These are phyloP conservation scores for Tricladium varicosporioides DNA, from an alignment of 2,329 filamentous ascomycete genomes.

Conservation along the genomic window DNA sequence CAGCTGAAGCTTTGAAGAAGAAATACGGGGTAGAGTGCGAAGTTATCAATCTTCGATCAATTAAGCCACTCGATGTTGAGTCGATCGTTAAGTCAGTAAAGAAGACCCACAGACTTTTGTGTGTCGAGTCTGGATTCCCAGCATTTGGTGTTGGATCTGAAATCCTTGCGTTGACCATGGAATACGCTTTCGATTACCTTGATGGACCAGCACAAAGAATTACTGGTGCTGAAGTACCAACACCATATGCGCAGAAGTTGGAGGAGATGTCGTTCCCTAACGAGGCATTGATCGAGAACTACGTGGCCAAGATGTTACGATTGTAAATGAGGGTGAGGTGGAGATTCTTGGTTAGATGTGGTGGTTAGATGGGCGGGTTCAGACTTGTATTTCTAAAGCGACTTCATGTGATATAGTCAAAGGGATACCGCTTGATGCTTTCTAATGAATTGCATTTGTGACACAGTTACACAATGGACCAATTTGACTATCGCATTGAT, in stretches of 20 bases:
- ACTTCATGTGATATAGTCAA: slow-evolving; percentile 21
- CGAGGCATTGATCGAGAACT: slow-evolving; percentile 81
- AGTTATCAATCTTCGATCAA: slow-evolving; percentile 95
- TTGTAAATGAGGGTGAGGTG: slow-evolving; percentile 49
- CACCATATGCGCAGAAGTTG: slow-evolving; percentile 87
- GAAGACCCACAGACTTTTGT: slow-evolving; percentile 92
- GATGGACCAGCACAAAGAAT: slow-evolving; percentile 90
- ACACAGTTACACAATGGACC: too few relatives aligned
- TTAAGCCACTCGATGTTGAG: slow-evolving; percentile 96
- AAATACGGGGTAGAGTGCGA: slow-evolving; percentile 95
- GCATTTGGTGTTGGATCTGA: slow-evolving; percentile 91
- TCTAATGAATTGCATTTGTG: neutral
- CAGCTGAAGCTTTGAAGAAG: slow-evolving; percentile 88
- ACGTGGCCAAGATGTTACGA: slow-evolving; percentile 84
- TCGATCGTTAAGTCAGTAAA: slow-evolving; percentile 95
- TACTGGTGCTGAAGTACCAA: slow-evolving; percentile 95
- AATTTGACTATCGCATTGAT: too few relatives aligned
- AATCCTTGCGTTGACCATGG: slow-evolving; percentile 91
- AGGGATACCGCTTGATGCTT: slow-evolving; percentile 17
- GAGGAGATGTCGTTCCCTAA: slow-evolving; percentile 96
- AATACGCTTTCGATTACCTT: slow-evolving; percentile 98
- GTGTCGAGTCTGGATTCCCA: slow-evolving; percentile 94
- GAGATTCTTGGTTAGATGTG: neutral
- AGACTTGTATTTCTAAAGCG: slow-evolving; percentile 22
- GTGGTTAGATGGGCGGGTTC: slow-evolving; percentile 7